phyloP scores from a whole-genome alignment of 306 rosid species.

The Datisca glomerata region DNA sequence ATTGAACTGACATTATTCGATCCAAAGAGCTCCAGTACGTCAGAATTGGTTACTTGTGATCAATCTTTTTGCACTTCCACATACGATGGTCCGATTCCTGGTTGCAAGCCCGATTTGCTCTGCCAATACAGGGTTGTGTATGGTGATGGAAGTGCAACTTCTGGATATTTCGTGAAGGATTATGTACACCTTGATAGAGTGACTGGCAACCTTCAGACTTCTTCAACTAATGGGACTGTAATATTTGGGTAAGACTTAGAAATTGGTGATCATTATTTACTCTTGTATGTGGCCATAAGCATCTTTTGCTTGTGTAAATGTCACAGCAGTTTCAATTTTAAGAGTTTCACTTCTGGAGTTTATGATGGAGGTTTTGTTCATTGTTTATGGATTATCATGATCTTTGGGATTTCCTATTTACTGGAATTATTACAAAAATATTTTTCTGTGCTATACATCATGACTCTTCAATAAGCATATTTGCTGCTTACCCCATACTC shows the following conservation, averaged over 20 bases:
- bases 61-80: conserved; percentile 53
- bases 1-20: conserved; percentile 50
- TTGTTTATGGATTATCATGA: too few species aligned
- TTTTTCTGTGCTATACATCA: too few species aligned
- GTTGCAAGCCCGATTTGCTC: conserved; percentile 34
- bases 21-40: conserved; percentile 38
- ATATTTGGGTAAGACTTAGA: conserved; percentile 71
- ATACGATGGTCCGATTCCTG: conserved; percentile 32
- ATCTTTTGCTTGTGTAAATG: too few species aligned
- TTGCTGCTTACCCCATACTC: too few species aligned
- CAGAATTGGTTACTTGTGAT: conserved; percentile 45
- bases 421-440: too few species aligned
- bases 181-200: conserved; percentile 34
- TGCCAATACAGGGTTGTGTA: conserved; percentile 60
- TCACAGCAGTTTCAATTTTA: too few species aligned
- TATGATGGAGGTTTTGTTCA: too few species aligned
- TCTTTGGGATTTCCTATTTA: too few species aligned
- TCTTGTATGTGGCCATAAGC: conserved; percentile 4
- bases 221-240: conserved; percentile 28
- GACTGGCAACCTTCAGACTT: conserved; percentile 29
- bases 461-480: too few species aligned
- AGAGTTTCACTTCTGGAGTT: too few species aligned
- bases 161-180: conserved; percentile 73
- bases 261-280: too few species aligned
- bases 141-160: conserved; percentile 78